Conservation (phyloP, 768 basidiomycete genomes). For the Phanerochaete carnosa region DNA sequence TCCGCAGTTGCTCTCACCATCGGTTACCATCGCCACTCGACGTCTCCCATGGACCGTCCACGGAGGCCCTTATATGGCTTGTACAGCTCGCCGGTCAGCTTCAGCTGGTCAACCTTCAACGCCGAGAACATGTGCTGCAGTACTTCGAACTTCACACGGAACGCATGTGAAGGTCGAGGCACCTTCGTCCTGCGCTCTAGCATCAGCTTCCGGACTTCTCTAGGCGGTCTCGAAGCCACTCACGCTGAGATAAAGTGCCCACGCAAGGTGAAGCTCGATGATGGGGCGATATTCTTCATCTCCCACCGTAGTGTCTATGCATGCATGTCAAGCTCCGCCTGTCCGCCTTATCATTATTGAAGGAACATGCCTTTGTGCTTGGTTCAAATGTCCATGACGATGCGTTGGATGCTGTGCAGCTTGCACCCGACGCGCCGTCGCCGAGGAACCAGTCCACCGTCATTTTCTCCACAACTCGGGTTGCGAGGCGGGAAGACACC, state of each 20-base stretch:
- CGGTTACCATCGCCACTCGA: slow-evolving; percentile 54
- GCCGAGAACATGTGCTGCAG: slow-evolving; percentile 71
- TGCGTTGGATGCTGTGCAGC: slow-evolving; percentile 64
- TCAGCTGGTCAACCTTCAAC: slow-evolving; percentile 83
- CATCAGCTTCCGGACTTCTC: background rate
- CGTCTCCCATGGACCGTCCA: slow-evolving; percentile 57
- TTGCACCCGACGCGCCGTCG: slow-evolving; percentile 66
- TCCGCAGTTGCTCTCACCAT: background rate
- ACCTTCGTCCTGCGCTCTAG: background rate
- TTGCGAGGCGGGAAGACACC: slow-evolving; percentile 59
- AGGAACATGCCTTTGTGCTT: slow-evolving; percentile 7
- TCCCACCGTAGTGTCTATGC: slow-evolving; percentile 74
- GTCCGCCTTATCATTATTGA: background rate
- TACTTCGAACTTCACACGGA: slow-evolving; percentile 71
- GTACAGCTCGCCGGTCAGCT: slow-evolving; percentile 73
- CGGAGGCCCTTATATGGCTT: slow-evolving; percentile 93
- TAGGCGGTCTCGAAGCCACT: background rate
- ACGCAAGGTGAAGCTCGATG: slow-evolving; percentile 67
- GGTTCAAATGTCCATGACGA: slow-evolving; percentile 84
- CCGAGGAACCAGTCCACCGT: slow-evolving; percentile 75
- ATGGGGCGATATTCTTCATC: slow-evolving; percentile 59
- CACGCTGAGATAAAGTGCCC: slow-evolving; percentile 75
- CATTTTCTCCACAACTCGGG: slow-evolving; percentile 67
- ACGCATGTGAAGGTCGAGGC: slow-evolving; percentile 67
- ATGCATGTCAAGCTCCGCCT: background rate